Evolutionary conservation across 495 filamentous ascomycete species (phyloP).

Genomic region (Podospora didyma): DNA sequence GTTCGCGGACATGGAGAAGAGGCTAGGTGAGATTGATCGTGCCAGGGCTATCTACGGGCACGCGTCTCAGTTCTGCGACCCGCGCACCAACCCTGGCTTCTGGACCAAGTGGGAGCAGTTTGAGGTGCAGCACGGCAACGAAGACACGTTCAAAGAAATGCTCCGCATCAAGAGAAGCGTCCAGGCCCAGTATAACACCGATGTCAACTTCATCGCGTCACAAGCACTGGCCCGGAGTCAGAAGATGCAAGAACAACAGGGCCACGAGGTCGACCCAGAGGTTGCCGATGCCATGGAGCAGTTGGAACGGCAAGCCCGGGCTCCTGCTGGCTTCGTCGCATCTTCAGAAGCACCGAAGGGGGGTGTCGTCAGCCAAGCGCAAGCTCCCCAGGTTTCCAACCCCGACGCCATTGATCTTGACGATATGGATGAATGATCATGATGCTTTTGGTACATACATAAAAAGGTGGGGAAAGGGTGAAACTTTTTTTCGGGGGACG

Average conservation of each 20-base stretch:
- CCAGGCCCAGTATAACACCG: constrained; percentile 95
- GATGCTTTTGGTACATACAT: too few relatives aligned
- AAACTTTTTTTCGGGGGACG: too few relatives aligned
- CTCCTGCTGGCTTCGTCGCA: constrained; percentile 88
- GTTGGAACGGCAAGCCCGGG: constrained; percentile 82
- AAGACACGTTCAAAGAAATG: constrained; percentile 99
- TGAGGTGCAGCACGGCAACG: constrained; percentile 95
- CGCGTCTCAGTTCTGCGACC: constrained; percentile 95
- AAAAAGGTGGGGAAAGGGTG: too few relatives aligned
- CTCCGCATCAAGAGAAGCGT: constrained; percentile 95
- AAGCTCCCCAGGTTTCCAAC: constrained; percentile 56
- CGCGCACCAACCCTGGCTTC: constrained; percentile 80
- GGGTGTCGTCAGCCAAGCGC: constrained; percentile 41
- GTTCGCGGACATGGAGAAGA: constrained; percentile 97
- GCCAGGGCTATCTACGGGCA: constrained; percentile 94
- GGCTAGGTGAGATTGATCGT: constrained; percentile 94
- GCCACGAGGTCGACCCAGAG: constrained; percentile 44
- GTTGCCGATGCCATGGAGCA: constrained; percentile 83
- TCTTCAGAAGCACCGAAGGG: constrained; percentile 75
- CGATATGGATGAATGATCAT: constrained; percentile 46
- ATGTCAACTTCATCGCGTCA: constrained; percentile 97
- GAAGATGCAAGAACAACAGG: constrained; percentile 43
- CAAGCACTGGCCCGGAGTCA: constrained; percentile 87
- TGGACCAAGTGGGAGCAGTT: constrained; percentile 98
- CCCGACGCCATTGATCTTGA: constrained; percentile 90